These are phyloP conservation scores for Anthostomella pinea DNA, from an alignment of 2,329 filamentous ascomycete genomes.

Conservation along the genomic window DNA sequence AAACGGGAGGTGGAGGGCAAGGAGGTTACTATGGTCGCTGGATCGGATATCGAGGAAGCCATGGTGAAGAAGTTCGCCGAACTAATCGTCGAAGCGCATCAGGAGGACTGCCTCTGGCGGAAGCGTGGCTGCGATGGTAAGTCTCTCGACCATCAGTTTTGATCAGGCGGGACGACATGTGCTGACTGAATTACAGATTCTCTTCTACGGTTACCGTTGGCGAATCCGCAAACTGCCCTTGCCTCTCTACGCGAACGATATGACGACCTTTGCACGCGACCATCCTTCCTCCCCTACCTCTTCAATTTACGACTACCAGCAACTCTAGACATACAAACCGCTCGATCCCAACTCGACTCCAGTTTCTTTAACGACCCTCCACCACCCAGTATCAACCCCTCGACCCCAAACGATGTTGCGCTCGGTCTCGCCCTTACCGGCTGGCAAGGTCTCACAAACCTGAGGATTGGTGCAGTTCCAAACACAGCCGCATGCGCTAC, in stretches of 20 bases:
- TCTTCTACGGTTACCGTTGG: slow-evolving; percentile 60
- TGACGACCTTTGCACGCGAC: slow-evolving; percentile 54
- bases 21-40: slow-evolving; percentile 50
- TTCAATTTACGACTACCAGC: slow-evolving; percentile 59
- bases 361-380: slow-evolving; percentile 53
- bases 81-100: slow-evolving; percentile 72
- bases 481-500: slow-evolving; percentile 78
- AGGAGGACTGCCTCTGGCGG: slow-evolving; percentile 81
- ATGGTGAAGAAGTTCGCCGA: slow-evolving; percentile 74
- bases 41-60: slow-evolving; percentile 64
- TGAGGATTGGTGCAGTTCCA: slow-evolving; percentile 57
- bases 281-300: slow-evolving; percentile 57
- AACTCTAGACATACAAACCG: slow-evolving; percentile 47
- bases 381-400: slow-evolving; percentile 28
- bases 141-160: too few relatives aligned
- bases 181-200: slow-evolving; percentile 43
- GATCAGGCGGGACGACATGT: too few relatives aligned
- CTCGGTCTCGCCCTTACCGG: slow-evolving; percentile 69
- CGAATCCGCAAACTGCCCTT: slow-evolving; percentile 59
- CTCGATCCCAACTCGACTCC: slow-evolving; percentile 48
- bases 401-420: slow-evolving; percentile 56
- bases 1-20: slow-evolving; percentile 56
- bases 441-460: slow-evolving; percentile 65
- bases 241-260: slow-evolving; percentile 61
- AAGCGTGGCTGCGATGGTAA: slow-evolving; percentile 82